Conservation (phyloP, 805 yeast genomes). For the Metschnikowia picachoensis region DNA sequence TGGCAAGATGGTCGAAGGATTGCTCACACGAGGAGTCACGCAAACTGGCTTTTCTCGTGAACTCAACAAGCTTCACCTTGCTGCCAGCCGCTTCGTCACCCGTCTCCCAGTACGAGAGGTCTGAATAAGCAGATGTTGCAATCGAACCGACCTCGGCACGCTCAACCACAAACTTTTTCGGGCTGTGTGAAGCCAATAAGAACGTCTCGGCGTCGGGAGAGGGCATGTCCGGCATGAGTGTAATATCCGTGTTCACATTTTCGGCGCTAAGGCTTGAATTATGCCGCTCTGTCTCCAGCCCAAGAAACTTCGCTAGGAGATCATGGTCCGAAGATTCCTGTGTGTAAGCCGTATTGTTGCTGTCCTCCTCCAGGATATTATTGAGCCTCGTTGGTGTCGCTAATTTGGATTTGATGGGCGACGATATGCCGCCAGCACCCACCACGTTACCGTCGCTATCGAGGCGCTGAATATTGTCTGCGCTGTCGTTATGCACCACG, state of each 20-base stretch:
- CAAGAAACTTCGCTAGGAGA: conserved; percentile 15
- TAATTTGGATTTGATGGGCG: conserved; percentile 13
- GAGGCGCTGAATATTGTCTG: conserved; percentile 39
- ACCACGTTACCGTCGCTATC: conserved; percentile 45
- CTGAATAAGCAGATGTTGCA: conserved; percentile 13
- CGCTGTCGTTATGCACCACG: conserved; percentile 21
- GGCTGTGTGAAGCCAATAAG: neutral
- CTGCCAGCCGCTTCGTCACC: conserved; percentile 8
- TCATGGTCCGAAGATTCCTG: conserved; percentile 17
- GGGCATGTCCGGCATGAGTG: neutral
- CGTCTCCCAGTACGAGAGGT: conserved; percentile 7
- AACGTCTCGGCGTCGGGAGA: conserved; percentile 15
- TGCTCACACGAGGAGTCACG: conserved; percentile 38
- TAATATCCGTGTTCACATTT: conserved; percentile 24
- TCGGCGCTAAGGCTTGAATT: conserved; percentile 1
- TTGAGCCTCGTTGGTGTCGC: conserved; percentile 9
- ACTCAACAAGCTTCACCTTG: conserved; percentile 45
- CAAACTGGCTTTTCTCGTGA: conserved; percentile 42
- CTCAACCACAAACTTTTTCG: neutral
- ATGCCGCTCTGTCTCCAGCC: conserved; percentile 6
- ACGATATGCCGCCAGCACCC: conserved; percentile 13
- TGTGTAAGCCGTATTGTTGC: conserved; percentile 9
- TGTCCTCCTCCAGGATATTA: conserved; percentile 16
- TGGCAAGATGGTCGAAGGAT: conserved; percentile 26
- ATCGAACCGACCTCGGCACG: neutral